Evolutionary conservation across 768 basidiomycete genomes (phyloP), one percentile per base, ranked within the genome.

Genomic region (Scleroderma bovista): DNA sequence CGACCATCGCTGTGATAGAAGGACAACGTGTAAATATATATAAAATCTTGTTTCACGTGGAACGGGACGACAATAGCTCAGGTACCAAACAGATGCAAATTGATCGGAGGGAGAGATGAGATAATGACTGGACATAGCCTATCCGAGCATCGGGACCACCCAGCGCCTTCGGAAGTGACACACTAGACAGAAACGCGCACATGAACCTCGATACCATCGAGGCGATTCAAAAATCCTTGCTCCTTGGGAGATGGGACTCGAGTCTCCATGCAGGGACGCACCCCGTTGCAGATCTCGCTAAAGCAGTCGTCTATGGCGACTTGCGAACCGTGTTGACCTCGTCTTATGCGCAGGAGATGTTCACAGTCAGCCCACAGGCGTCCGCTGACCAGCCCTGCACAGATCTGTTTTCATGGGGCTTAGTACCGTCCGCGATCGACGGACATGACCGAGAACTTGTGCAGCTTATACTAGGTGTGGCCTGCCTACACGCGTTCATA

Each of bases 401-500:
- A 24, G 53, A 53, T 46, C 65, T 72, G 55, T 61, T 74, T 49
- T 44, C 51, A 15, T 71, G 73, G 55, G 43, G 60, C 3, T 53
- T 59, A n/a, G n/a, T n/a, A 10, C 47, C 64, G 5, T 51, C 66
- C n/a, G 54, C 60, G 9, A 40, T 60, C 4, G 68, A 72, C 44
- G 65, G 68, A 2, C 58, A 65, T 13, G 75, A 77, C 38, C 68
- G 67, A 34, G 87, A 88, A 63, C 58, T 85, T 19, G 52, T 75
- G 33, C 76, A 75, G 26, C 71, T 98, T 34, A 66, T 79, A 11
- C 55, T 92, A 10, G 91, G 81, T 0, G 75, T 95, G 10, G 83
- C 92, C 6, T 86, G 85, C 54, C 73, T 97, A 20, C 92, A 96
- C 55, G 81, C 89, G 0, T 99, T 94, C 70, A 74, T 93, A 5